These are phyloP conservation scores for Penicillium sp. DNA, from an alignment of 2,329 filamentous ascomycete genomes.

Conservation along the genomic window DNA sequence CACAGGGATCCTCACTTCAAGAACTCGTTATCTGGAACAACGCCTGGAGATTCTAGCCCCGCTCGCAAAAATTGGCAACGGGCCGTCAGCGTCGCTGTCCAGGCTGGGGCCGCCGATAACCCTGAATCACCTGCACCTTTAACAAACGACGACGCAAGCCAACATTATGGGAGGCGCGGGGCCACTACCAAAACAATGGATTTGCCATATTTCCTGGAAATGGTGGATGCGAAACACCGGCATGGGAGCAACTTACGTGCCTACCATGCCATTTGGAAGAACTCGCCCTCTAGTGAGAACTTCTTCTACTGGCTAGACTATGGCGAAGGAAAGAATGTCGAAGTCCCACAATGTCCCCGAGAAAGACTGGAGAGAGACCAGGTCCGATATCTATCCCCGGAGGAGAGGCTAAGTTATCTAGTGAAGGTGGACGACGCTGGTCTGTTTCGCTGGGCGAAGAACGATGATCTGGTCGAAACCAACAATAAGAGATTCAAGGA, in stretches of 20 bases:
- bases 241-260: constrained; percentile 81
- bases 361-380: constrained; percentile 76
- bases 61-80: constrained; percentile 77
- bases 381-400: constrained; percentile 80
- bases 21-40: too few relatives aligned
- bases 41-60: constrained; percentile 34
- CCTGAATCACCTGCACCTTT: not conserved
- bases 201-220: constrained; percentile 80
- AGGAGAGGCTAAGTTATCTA: constrained; percentile 80
- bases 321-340: constrained; percentile 72
- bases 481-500: constrained; percentile 72
- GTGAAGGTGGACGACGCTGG: constrained; percentile 76
- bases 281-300: constrained; percentile 75
- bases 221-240: constrained; percentile 84
- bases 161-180: constrained; percentile 55
- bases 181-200: constrained; percentile 79
- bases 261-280: constrained; percentile 86
- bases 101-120: constrained; percentile 68
- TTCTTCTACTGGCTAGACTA: constrained; percentile 95
- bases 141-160: constrained; percentile 41
- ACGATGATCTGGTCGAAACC: constrained; percentile 76
- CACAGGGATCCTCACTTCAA: too few relatives aligned
- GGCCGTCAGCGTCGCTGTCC: constrained; percentile 69
- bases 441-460: constrained; percentile 84
- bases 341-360: constrained; percentile 73